These are phyloP conservation scores for Fagus crenata DNA, from an alignment of 306 rosid species.

Conservation along the genomic window DNA sequence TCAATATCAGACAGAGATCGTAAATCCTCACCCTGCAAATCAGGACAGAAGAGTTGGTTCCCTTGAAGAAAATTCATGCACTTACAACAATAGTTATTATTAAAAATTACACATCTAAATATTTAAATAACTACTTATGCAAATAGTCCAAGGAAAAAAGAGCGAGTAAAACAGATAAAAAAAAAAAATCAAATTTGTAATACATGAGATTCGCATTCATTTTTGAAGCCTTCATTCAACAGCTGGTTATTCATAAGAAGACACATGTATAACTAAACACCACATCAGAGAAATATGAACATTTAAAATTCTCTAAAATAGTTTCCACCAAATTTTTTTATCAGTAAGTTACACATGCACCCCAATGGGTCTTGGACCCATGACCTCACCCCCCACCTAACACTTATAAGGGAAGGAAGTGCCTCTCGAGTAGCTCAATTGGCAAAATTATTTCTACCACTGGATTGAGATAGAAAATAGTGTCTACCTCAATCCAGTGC, in stretches of 20 bases:
- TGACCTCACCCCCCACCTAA: neutral
- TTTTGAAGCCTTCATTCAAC: too few species aligned
- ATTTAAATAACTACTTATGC: conserved; percentile 2
- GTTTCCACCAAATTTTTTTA: neutral
- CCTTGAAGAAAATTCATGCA: neutral
- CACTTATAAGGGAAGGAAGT: too few species aligned
- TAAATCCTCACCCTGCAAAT: conserved; percentile 61
- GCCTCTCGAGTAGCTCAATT: too few species aligned
- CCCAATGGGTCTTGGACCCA: too few species aligned
- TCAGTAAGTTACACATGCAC: too few species aligned
- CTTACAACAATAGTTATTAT: neutral
- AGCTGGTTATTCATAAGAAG: neutral
- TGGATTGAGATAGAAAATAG: neutral
- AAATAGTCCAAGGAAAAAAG: neutral
- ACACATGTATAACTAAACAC: neutral
- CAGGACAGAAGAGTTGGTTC: conserved; percentile 33
- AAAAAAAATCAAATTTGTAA: neutral
- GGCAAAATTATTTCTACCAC: too few species aligned
- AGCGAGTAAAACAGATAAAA: neutral
- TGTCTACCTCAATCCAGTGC: neutral
- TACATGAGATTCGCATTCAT: neutral
- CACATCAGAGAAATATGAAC: neutral
- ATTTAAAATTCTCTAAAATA: neutral
- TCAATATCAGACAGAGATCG: conserved; percentile 74
- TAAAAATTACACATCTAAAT: neutral